A percentile compares a stretch with the other conserved stretches of the same genome.
Conservation (phyloP, 169 alveolate genomes). For the Eimeria zaria region DNA sequence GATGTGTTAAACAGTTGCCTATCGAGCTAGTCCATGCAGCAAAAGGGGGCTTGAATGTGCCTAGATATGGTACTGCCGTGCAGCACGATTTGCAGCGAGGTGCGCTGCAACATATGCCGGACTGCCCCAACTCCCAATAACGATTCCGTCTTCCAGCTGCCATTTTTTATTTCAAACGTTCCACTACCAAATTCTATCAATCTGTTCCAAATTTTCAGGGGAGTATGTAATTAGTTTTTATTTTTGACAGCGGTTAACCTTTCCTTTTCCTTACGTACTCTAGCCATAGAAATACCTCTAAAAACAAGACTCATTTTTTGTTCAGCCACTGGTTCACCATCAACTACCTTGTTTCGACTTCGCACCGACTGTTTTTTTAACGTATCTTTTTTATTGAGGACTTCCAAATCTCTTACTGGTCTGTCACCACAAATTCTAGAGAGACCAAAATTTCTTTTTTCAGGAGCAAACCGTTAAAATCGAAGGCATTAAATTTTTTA, state of each 20-base stretch:
- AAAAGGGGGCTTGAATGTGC: no score
- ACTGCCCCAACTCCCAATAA: no score
- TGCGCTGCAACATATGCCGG: no score
- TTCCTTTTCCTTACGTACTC: constrained; percentile 32
- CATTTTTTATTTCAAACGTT: no score
- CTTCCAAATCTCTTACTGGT: background rate
- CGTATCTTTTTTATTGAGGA: background rate
- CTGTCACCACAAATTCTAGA: background rate
- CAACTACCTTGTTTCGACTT: constrained; percentile 49
- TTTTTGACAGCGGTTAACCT: constrained; percentile 17
- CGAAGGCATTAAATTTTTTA: background rate
- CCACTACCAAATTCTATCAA: background rate
- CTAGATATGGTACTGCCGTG: no score
- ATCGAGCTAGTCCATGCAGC: no score
- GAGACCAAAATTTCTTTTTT: background rate
- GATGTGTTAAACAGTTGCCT: no score
- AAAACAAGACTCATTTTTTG: constrained; percentile 41
- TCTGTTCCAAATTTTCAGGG: constrained; percentile 25
- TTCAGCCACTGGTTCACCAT: no score
- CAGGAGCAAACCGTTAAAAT: constrained; percentile 8
- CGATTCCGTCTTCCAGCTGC: no score
- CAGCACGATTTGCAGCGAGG: no score
- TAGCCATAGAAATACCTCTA: constrained; percentile 23
- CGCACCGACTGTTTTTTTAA: constrained; percentile 48
- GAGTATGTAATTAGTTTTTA: constrained; percentile 11